Base-by-base conservation (phyloP, 75 land plant species). In the Picea glauca region DNA sequence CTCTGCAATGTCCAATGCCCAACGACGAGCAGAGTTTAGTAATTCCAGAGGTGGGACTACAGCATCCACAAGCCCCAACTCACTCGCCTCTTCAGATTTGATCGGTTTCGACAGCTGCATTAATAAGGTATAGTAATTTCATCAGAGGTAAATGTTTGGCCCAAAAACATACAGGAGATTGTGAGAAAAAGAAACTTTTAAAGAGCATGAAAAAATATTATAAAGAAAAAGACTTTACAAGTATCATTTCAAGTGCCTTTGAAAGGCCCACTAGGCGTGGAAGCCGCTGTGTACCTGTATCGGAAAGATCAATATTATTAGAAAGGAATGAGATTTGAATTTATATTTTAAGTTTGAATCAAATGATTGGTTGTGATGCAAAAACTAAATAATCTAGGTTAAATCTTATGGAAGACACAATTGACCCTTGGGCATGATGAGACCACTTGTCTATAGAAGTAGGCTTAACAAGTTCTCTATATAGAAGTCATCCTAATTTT, bases 211-310 rank as follows among this genome's bases (percentile, higher is more conserved):
- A 78, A 57, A 65, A 18, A 33, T 43, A 15, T 18, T 1, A 31
- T 13, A 74, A 74, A 50, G 43, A 31, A 74, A 58, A 70, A 31
- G 62, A 54, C 62, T 86, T 61, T 81, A 93, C 96, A 88, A 93
- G 79, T 67, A 93, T 93, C 94, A 93, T 91, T 80, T 93, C 94
- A 78, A 93, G 90, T 20, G 92, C 91, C 77, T 91, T 93, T 18
- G 96, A 17, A 26, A 91, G 86, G 18, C 96, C 96, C 26, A 91
- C 94, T 64, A 91, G 87, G 15, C 96, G 96, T 4, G 96, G 96
- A 77, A 93, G 90, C 14, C 94, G 81, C 58, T 93, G 96, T 15
- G 96, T 93, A 18, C 96, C 96, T 93, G 79, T 2, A 75, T 70
- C 54, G 43, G 54, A 70, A 11, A 43, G 74, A 77, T 14, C 30